Evolutionary conservation across 345 rosid species (phyloP), one percentile per base, ranked within the genome.

Genomic region (Moricandia moricandioides): DNA sequence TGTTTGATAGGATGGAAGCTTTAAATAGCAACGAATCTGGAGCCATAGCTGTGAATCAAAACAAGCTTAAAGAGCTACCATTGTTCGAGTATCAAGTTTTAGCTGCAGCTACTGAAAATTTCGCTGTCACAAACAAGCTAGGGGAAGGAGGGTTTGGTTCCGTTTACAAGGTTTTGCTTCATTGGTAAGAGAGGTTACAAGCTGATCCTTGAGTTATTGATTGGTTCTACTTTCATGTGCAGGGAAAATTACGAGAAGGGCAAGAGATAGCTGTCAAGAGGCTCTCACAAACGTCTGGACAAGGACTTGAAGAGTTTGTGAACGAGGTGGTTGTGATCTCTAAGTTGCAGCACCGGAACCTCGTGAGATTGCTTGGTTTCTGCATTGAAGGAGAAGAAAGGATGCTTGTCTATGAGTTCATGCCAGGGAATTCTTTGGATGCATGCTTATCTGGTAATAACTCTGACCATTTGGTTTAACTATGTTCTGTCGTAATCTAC

Each of bases 331-430:
- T 77, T 18, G 73, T 87, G 64, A 86, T 89, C 34, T 76, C 89
- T 10, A 84, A 82, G 66, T 84, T 89, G 58, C 90, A 89, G 40
- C 91, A 89, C 64, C 70, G 84, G 49, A 88, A 85, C 40, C 87
- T 89, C 6, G 89, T 89, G 40, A 86, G 78, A 62, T 79, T 86
- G 17, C 55, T 84, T 0, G 89, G 95, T 2, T 87, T 85, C 58
- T 89, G 92, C 60, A 62, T 78, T 35, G 79, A 87, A 58, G 73
- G 79, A 34, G 88, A 83, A 14, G 92, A 89, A 21, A 81, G 77
- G 79, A 84, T 86, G 74, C 24, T 87, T 51, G 79, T 86, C 13
- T 89, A 89, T 27, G 90, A 89, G 34, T 87, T 78, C 63, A 75
- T 84, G 81, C 79, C 76, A 7, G 39, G 71, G 33, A 60, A 67